Percentiles rank a stretch among this genome's conserved stretches.
Evolutionary conservation across 495 filamentous ascomycete genomes (phyloP).

Genomic region (Lepidopterella palustris): DNA sequence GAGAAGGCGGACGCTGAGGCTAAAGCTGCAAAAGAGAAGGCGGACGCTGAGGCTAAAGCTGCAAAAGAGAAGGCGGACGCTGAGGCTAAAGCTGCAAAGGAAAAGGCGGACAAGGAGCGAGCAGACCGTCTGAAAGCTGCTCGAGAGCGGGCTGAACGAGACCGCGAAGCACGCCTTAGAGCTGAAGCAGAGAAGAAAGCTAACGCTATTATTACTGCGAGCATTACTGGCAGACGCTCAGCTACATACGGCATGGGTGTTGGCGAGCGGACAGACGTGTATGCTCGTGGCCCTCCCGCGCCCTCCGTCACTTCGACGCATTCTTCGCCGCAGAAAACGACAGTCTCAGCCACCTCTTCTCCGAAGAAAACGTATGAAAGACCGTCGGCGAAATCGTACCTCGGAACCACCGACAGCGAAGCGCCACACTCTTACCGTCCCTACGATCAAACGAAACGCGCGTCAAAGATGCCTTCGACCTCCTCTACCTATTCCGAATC

Average conservation of each 20-base stretch:
- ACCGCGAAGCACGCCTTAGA: conserved; percentile 22
- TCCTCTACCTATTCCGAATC: conserved; percentile 76
- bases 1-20: too few relatives aligned
- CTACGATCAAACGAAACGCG: conserved; percentile 64
- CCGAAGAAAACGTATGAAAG: conserved; percentile 53
- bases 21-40: too few relatives aligned
- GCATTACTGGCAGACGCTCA: conserved; percentile 30
- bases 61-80: conserved; percentile 26
- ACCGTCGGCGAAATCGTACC: conserved; percentile 56
- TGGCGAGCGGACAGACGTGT: conserved; percentile 26
- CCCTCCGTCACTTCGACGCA: conserved; percentile 35
- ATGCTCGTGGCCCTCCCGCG: conserved; percentile 31
- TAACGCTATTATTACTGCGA: conserved; percentile 5
- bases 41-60: conserved; percentile 13
- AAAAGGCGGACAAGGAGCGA: conserved; percentile 14
- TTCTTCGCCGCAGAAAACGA: conserved; percentile 22
- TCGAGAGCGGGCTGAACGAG: conserved; percentile 7
- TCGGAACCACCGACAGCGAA: conserved; percentile 55
- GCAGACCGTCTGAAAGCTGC: conserved; percentile 6
- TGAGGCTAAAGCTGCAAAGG: background rate
- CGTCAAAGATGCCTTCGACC: conserved; percentile 37
- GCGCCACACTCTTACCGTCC: conserved; percentile 70
- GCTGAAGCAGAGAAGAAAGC: conserved; percentile 16
- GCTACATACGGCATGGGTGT: conserved; percentile 29
- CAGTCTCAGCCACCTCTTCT: conserved; percentile 32